Conservation (phyloP, 164 flowering plant genomes). For the Liquidambar formosana region DNA sequence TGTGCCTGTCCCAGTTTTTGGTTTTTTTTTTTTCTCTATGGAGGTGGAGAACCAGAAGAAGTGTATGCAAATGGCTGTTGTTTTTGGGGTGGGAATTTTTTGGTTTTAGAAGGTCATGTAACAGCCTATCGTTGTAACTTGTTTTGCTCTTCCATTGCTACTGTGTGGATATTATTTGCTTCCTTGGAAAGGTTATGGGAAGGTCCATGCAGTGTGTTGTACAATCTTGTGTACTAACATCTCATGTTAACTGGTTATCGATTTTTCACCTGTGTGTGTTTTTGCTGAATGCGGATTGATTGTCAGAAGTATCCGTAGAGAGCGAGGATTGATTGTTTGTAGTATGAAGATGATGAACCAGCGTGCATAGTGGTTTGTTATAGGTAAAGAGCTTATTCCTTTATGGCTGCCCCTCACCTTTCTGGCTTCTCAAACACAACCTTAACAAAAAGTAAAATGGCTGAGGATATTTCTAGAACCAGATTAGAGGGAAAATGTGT, state of each 20-base stretch:
- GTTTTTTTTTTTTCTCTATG: neutral
- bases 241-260: neutral
- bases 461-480: no score
- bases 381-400: no score
- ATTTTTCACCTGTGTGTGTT: no score
- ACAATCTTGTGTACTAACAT: constrained; percentile 10
- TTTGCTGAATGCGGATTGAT: no score
- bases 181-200: constrained; percentile 8
- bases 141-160: constrained; percentile 4
- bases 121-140: constrained; percentile 21
- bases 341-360: no score
- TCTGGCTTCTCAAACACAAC: no score
- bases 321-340: no score
- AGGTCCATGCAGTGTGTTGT: constrained; percentile 3
- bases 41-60: neutral
- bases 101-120: constrained; percentile 9
- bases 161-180: constrained; percentile 11
- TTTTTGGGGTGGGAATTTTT: constrained; percentile 7
- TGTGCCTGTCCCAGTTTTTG: neutral
- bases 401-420: no score
- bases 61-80: constrained; percentile 9
- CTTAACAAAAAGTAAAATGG: no score
- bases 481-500: no score
- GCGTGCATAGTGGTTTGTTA: no score
- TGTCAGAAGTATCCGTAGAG: no score